Evolutionary conservation across 1,284 basidiomycete genomes (phyloP).

Genomic region (Cryptococcus sp.): DNA sequence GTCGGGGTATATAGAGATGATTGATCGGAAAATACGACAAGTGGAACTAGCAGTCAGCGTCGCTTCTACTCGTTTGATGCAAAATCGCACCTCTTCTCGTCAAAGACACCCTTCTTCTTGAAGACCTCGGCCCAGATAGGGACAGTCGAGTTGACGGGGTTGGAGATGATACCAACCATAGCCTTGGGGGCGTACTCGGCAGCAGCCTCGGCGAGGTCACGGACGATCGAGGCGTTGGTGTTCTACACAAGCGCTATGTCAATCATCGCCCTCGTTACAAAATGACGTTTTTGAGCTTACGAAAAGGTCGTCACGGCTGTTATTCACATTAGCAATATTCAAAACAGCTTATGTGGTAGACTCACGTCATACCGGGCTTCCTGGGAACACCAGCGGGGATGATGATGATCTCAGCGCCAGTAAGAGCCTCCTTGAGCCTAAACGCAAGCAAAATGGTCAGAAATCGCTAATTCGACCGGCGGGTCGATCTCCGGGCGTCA

Average conservation of each 20-base stretch:
- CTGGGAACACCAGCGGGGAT: conserved; percentile 97
- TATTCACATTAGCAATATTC: neutral
- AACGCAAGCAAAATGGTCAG: neutral
- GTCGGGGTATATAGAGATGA: neutral
- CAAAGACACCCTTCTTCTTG: conserved; percentile 88
- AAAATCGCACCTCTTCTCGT: conserved; percentile 75
- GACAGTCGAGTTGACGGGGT: conserved; percentile 96
- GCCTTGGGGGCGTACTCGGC: conserved; percentile 86
- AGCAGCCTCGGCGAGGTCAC: conserved; percentile 86
- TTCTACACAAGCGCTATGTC: conserved; percentile 24
- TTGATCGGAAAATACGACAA: neutral
- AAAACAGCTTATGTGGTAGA: conserved; percentile 59
- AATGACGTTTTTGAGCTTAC: conserved; percentile 24
- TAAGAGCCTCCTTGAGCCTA: conserved; percentile 79
- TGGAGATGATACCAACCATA: conserved; percentile 91
- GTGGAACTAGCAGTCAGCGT: neutral
- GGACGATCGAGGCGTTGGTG: conserved; percentile 94
- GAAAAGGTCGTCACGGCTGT: conserved; percentile 53
- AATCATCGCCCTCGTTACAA: neutral
- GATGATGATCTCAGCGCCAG: conserved; percentile 84
- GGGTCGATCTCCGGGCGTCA: conserved; percentile 44
- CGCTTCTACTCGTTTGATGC: neutral
- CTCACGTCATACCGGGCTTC: conserved; percentile 84
- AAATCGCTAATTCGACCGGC: neutral
- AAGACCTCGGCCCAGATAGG: conserved; percentile 94